Percentiles rank a stretch among this genome's conserved stretches.
Conservation (phyloP, 192 early-diverging fungal species). For the Kappamyces sp. region DNA sequence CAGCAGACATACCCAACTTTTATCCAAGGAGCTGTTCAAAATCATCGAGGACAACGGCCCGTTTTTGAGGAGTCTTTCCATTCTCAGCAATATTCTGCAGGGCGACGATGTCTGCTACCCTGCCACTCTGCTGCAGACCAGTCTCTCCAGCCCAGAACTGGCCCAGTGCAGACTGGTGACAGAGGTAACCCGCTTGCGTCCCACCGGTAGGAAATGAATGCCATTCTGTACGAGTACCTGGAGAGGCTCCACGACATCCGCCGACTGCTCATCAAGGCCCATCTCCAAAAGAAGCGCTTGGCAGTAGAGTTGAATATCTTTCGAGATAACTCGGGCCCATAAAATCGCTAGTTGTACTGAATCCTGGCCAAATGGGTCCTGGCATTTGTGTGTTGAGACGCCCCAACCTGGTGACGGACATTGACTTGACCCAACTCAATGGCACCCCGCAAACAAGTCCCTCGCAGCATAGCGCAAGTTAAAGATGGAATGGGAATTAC, state of each 20-base stretch:
- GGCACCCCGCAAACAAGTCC: conserved; percentile 13
- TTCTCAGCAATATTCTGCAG: conserved; percentile 1
- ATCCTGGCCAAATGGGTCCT: too few species aligned
- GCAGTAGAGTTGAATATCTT: conserved; percentile 8
- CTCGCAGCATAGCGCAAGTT: background rate
- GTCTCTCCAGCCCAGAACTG: background rate
- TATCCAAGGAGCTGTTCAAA: conserved; percentile 6
- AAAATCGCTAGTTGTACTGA: too few species aligned
- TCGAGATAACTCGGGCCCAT: too few species aligned
- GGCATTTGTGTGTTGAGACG: too few species aligned
- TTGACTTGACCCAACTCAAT: background rate
- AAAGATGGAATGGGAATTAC: conserved; percentile 12
- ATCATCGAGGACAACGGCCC: conserved; percentile 1
- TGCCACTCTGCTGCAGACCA: background rate
- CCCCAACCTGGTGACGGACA: too few species aligned
- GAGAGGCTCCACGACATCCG: conserved; percentile 11
- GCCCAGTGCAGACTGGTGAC: conserved; percentile 1
- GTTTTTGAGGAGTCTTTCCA: background rate
- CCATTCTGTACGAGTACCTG: conserved; percentile 10
- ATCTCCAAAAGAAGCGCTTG: conserved; percentile 16
- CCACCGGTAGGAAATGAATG: background rate
- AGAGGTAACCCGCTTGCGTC: background rate
- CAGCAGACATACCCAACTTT: conserved; percentile 4
- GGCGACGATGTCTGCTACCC: background rate
- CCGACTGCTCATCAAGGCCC: conserved; percentile 3